Conservation (phyloP, 2,329 filamentous ascomycete species). For the Pestalotiopsis sp. region DNA sequence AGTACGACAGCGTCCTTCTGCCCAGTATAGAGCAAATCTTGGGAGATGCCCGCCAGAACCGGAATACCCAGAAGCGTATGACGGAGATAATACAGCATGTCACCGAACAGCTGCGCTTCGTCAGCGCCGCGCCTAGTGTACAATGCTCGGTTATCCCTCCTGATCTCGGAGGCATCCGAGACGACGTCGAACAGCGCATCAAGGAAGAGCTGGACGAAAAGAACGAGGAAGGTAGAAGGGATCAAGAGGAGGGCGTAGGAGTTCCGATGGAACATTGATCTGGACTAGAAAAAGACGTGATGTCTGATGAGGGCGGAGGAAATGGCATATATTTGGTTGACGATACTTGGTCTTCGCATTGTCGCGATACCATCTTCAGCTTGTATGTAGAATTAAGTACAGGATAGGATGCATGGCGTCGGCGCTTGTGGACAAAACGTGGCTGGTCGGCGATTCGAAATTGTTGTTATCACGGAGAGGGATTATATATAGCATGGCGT, state of each 20-base stretch:
- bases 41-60: constrained; percentile 72
- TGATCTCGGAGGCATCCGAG: constrained; percentile 69
- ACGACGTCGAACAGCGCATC: constrained; percentile 69
- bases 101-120: constrained; percentile 83
- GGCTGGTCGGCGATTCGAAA: not conserved
- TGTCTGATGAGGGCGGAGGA: no score
- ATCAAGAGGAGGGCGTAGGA: constrained; percentile 60
- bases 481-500: not conserved
- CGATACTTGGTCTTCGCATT: not conserved
- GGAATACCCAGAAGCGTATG: constrained; percentile 77
- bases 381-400: not conserved
- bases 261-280: constrained; percentile 24
- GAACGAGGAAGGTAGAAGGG: constrained; percentile 54
- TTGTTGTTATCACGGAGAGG: not conserved
- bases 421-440: not conserved
- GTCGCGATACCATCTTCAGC: not conserved
- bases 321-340: not conserved
- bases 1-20: constrained; percentile 79
- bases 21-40: constrained; percentile 78
- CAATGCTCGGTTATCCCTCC: constrained; percentile 82
- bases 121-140: constrained; percentile 83
- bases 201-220: constrained; percentile 66
- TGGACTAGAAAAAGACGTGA: no score
- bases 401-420: not conserved
- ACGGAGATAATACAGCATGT: constrained; percentile 77